phyloP scores from a whole-genome alignment of 495 filamentous ascomycete genomes.

The Delitschia confertaspora region DNA sequence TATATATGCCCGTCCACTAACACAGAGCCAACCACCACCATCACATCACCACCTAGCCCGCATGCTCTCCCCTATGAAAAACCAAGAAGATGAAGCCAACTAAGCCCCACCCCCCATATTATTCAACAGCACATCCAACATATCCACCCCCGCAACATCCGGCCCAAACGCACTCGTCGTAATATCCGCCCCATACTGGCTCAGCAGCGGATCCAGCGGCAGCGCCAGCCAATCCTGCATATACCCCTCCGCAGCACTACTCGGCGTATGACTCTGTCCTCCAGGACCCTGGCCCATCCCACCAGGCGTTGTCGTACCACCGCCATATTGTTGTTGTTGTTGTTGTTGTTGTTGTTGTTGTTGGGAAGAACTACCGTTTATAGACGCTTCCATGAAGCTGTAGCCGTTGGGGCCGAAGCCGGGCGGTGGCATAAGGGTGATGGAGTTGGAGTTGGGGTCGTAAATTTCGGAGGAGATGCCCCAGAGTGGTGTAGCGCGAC shows the following conservation, averaged over 20 bases:
- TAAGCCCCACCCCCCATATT: too few species aligned
- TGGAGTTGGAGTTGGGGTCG: conserved; percentile 35
- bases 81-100: too few species aligned
- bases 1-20: too few species aligned
- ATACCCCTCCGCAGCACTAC: conserved; percentile 2
- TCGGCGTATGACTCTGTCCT: too few species aligned
- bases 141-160: conserved; percentile 34
- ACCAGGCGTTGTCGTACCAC: too few species aligned
- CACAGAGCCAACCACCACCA: too few species aligned
- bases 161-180: conserved; percentile 36
- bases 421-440: conserved; percentile 43
- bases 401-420: conserved; percentile 25
- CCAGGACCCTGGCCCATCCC: too few species aligned
- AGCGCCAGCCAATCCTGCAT: conserved; percentile 42
- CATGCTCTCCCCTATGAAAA: too few species aligned
- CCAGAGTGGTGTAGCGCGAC: conserved; percentile 29
- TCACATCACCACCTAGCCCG: too few species aligned
- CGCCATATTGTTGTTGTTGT: background rate
- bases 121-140: conserved; percentile 34
- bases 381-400: background rate
- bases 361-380: conserved; percentile 1
- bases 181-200: conserved; percentile 32
- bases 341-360: conserved; percentile 2
- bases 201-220: conserved; percentile 39
- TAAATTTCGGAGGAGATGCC: conserved; percentile 37